Evolutionary conservation across 78 protist species (phyloP).

Genomic region (Dictyostelium purpureum): DNA sequence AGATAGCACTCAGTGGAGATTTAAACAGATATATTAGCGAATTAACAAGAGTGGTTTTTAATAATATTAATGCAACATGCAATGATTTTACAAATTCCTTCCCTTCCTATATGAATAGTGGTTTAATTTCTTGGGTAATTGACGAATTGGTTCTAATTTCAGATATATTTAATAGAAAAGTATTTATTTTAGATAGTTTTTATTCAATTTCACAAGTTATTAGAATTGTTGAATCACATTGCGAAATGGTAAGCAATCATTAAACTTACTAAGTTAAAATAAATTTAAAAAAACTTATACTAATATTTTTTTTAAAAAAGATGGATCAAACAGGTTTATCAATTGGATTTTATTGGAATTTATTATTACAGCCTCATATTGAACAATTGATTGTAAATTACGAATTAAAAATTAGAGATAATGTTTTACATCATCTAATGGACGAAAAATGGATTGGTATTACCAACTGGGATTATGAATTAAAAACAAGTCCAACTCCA

Average conservation of each 20-base stretch:
- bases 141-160: constrained; percentile 13
- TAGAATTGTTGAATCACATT: constrained; percentile 61
- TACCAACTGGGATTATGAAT: constrained; percentile 59
- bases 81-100: constrained; percentile 70
- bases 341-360: constrained; percentile 43
- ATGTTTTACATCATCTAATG: constrained; percentile 16
- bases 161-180: constrained; percentile 52
- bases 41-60: constrained; percentile 29
- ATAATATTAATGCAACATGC: constrained; percentile 45
- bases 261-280: neutral
- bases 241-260: constrained; percentile 41
- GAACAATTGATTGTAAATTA: constrained; percentile 45
- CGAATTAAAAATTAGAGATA: constrained; percentile 39
- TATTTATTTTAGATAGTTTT: constrained; percentile 53
- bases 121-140: constrained; percentile 48
- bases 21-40: constrained; percentile 42
- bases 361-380: constrained; percentile 46
- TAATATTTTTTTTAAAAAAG: neutral
- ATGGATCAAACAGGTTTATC: constrained; percentile 68
- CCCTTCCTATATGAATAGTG: constrained; percentile 48
- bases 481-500: neutral
- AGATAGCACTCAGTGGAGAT: constrained; percentile 26
- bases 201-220: constrained; percentile 31
- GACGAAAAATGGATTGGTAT: constrained; percentile 62
- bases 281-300: neutral